Evolutionary conservation across 176 grass and related monocot genomes (phyloP).

Genomic region (Urochloa ruziziensis): DNA sequence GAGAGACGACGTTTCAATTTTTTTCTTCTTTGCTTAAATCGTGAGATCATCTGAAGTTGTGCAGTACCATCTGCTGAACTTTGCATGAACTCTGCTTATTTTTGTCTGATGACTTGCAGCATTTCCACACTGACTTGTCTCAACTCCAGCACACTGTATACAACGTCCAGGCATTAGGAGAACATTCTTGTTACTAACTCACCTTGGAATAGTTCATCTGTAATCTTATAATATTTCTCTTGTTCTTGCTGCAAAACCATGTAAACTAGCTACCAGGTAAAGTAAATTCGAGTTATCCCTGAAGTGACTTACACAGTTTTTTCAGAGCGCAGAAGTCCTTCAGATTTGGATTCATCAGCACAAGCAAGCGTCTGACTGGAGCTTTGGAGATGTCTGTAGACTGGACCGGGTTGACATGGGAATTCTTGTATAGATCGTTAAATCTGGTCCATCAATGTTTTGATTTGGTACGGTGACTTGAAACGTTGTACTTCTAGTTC

Average conservation of each 20-base stretch:
- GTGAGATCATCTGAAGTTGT: background rate
- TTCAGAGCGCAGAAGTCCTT: background rate
- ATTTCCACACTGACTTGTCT: background rate
- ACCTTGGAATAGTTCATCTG: background rate
- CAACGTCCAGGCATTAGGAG: background rate
- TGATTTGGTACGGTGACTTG: background rate
- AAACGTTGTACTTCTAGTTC: slow-evolving; percentile 9
- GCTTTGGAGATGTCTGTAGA: background rate
- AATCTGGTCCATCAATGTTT: background rate
- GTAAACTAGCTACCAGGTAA: background rate
- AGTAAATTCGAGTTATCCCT: background rate
- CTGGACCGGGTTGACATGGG: background rate
- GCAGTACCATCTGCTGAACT: background rate
- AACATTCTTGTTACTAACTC: background rate
- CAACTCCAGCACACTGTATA: background rate
- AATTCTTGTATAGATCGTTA: background rate
- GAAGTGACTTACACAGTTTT: background rate
- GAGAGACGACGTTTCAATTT: background rate
- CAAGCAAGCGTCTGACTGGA: background rate
- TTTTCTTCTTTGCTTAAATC: background rate
- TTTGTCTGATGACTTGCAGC: background rate
- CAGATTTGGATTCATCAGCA: background rate
- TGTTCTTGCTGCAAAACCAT: background rate
- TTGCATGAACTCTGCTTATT: background rate
- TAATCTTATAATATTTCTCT: background rate